Evolutionary conservation across 352 stramenopile genomes (phyloP), one percentile per base, ranked within the genome.

Genomic region (Phytophthora uliginosa): DNA sequence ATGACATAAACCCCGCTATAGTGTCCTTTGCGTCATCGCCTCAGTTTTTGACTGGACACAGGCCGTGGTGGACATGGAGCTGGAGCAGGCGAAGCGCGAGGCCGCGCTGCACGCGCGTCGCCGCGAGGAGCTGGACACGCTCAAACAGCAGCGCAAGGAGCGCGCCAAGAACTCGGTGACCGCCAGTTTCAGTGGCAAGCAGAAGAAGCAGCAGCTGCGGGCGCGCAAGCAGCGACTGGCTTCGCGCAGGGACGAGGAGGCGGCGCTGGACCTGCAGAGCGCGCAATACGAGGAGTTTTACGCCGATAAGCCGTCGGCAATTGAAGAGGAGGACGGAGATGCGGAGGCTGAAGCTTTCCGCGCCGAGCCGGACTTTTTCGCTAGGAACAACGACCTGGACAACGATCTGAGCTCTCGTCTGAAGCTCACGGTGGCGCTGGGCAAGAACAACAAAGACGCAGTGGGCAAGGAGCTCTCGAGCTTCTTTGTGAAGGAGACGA

Each of bases 401-500:
- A 86, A 88, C 53, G 82, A 93, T 63, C 76, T 91, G 31, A 82
- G 81, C 61, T 86, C 85, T 47, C 74, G 85, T 3, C 68, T 96
- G 26, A 94, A 94, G 74, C 80, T 96, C 20, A 95, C 89, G 7
- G 89, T 94, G 38, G 86, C 89, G 65, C 74, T 96, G 8, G 89
- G 89, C 42, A 91, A 92, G 57, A 90, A 93, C 75, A 94, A 89
- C 73, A 96, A 94, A 61, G 85, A 95, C 65, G 67, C 85, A 2
- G 84, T 95, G 33, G 89, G 87, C 26, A 96, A 95, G 68, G 84
- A 96, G 69, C 79, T 96, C 13, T 95, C 89, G 45, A 92, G 85
- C 62, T 96, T 92, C 63, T 96, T 96, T 40, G 89, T 95, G 18
- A 96, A 94, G 57, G 89, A 96, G 71, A 93, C 87, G 26, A 94